Base-by-base conservation (phyloP, 192 early-diverging fungal species). In the Coemansia sp. region DNA sequence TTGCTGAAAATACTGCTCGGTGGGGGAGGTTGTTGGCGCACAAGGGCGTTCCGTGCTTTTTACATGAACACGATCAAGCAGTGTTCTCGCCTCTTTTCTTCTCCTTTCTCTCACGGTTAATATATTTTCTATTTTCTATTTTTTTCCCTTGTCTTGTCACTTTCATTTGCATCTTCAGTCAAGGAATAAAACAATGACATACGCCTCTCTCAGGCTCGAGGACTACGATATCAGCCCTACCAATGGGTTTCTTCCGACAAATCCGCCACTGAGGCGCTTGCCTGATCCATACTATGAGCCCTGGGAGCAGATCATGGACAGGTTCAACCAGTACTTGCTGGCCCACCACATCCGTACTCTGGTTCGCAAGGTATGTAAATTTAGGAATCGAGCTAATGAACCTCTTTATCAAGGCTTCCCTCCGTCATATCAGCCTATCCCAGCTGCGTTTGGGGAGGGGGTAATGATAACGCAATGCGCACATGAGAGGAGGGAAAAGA, bases 221-320 rank as follows among this genome's bases (percentile, higher is more conserved):
- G 88, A 93, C 67, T 93, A 93, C 81, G 95, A 92, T 63, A 91
- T 98, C 64, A 86, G 88, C 59, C 90, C 91, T 6, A 67, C 76
- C 33, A 91, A 89, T 29, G 97, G 97, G 5, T 98, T 98, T 78
- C 81, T 98, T 21, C 97, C 95, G 3, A 73, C 79, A 17, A 80
- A 86, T 34, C 89, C 90, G 39, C 95, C 95, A 41, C 75, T 96
- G 63, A 75, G 80, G 6, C 81, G 93, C 35, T 77, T 98, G 10
- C 78, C 90, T 17, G 81, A 92, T 36, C 84, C 85, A 27, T 92
- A 95, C 73, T 98, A 87, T 80, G 88, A 88, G 40, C 92, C 92
- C 2, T 98, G 95, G 97, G 95, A 97, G 78, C 59, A 51, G 0
- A 85, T 92, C 63, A 86, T 97, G 77, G 89, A 93, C 53, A 72